A percentile compares a stretch with the other conserved stretches of the same genome.
These are phyloP conservation scores for Neonectria ditissima DNA, from an alignment of 2,329 filamentous ascomycete genomes.

Conservation along the genomic window DNA sequence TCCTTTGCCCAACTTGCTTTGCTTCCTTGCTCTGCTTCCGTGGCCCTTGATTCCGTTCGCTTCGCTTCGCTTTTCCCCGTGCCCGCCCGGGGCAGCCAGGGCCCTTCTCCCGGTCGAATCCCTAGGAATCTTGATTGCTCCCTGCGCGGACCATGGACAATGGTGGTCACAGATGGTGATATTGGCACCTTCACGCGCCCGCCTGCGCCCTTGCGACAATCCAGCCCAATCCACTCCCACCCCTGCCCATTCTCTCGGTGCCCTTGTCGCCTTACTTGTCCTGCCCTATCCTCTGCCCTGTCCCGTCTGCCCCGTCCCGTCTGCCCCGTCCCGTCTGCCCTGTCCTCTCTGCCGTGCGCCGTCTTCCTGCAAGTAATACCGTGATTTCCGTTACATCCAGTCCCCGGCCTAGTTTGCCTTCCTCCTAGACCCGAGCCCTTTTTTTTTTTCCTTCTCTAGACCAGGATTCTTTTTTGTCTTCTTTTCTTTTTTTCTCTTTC, in stretches of 20 bases:
- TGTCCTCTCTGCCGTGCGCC: neutral
- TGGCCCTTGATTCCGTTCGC: too few species aligned
- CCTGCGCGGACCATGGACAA: too few species aligned
- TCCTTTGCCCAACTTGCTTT: neutral
- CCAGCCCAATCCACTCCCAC: conserved; percentile 3
- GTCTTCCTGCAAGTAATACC: conserved; percentile 20
- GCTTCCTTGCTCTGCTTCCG: conserved; percentile 2
- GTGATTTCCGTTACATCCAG: conserved; percentile 13
- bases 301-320: neutral
- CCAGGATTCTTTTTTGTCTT: conserved; percentile 6
- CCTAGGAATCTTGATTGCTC: too few species aligned
- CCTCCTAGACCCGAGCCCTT: neutral
- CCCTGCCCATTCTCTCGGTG: neutral
- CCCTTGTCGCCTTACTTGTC: neutral
- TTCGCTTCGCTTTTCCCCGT: neutral
- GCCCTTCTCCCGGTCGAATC: too few species aligned
- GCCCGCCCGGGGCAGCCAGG: too few species aligned
- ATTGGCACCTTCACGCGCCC: neutral
- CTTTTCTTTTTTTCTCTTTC: neutral
- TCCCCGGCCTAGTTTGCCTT: neutral
- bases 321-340: neutral
- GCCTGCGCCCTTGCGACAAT: conserved; percentile 2
- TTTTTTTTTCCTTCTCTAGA: too few species aligned
- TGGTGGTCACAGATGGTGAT: neutral
- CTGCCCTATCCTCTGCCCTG: too few species aligned